These are phyloP conservation scores for Xerocomellus amylosporus DNA, from an alignment of 768 basidiomycete species.

Conservation along the genomic window DNA sequence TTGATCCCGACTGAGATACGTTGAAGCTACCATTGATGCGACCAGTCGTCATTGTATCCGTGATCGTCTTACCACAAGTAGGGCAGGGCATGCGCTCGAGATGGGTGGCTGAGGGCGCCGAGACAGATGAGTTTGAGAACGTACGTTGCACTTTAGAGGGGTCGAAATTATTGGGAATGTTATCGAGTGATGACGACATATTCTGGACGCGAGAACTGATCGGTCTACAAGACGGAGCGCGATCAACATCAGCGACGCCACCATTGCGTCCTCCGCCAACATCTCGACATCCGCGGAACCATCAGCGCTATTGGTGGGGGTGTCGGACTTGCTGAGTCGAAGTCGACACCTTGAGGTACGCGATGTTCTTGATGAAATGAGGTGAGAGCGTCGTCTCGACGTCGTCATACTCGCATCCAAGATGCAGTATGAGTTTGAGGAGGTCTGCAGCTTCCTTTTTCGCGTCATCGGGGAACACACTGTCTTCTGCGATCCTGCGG, in stretches of 20 bases:
- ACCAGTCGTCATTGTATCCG: conserved; percentile 41
- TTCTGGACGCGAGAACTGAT: conserved; percentile 33
- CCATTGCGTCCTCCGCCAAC: conserved; percentile 24
- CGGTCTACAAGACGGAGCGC: conserved; percentile 20
- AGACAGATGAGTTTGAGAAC: conserved; percentile 34
- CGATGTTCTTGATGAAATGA: no score
- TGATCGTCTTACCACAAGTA: conserved; percentile 51
- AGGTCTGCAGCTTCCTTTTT: conserved; percentile 71
- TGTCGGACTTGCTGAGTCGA: no score
- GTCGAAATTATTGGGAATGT: conserved; percentile 41
- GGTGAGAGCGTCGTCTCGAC: no score
- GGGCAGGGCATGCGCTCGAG: conserved; percentile 47
- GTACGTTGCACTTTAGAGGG: conserved; percentile 32
- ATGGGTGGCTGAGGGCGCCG: conserved; percentile 45
- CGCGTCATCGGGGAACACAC: conserved; percentile 80
- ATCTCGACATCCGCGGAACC: conserved; percentile 29
- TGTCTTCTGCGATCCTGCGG: conserved; percentile 84
- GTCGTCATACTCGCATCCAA: conserved; percentile 43
- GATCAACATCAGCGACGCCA: conserved; percentile 27
- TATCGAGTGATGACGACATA: conserved; percentile 54
- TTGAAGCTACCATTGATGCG: conserved; percentile 25
- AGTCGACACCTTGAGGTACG: no score
- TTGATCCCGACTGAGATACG: conserved; percentile 30
- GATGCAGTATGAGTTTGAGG: conserved; percentile 70
- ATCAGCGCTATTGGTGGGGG: conserved; percentile 11